A percentile compares a stretch with the other conserved stretches of the same genome.
These are phyloP conservation scores for Cadophora sp. DNA, from an alignment of 2,329 filamentous ascomycete species.

Conservation along the genomic window DNA sequence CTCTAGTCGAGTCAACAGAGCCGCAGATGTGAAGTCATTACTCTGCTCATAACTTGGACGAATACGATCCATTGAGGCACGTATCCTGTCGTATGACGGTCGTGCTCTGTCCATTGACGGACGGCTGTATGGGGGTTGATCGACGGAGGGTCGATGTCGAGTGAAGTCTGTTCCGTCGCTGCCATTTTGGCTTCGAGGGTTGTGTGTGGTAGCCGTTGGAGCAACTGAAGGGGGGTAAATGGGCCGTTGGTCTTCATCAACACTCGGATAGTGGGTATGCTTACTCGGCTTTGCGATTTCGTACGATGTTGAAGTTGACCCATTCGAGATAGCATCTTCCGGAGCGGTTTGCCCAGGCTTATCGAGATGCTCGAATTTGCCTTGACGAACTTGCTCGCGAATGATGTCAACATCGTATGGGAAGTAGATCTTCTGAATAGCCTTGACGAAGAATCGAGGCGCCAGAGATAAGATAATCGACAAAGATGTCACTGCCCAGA, in stretches of 20 bases:
- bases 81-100: slow-evolving; percentile 87
- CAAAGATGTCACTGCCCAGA: slow-evolving; percentile 85
- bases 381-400: slow-evolving; percentile 85
- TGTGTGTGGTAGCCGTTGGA: slow-evolving; percentile 77
- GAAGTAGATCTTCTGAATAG: slow-evolving; percentile 90
- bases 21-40: slow-evolving; percentile 90
- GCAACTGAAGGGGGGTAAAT: slow-evolving; percentile 94
- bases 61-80: slow-evolving; percentile 85
- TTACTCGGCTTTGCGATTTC: slow-evolving; percentile 57
- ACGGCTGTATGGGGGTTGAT: slow-evolving; percentile 48
- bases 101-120: slow-evolving; percentile 64
- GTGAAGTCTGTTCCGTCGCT: slow-evolving; percentile 96
- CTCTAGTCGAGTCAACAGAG: slow-evolving; percentile 83
- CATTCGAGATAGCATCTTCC: slow-evolving; percentile 49
- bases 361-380: slow-evolving; percentile 78
- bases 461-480: slow-evolving; percentile 84
- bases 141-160: slow-evolving; percentile 65
- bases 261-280: slow-evolving; percentile 65
- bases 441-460: slow-evolving; percentile 86
- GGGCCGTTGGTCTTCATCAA: slow-evolving; percentile 87
- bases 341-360: slow-evolving; percentile 14
- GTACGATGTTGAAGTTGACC: slow-evolving; percentile 62
- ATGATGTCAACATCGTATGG: slow-evolving; percentile 95
- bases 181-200: slow-evolving; percentile 82
- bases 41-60: slow-evolving; percentile 85